Percentiles rank a stretch among this genome's conserved stretches.
Conservation (phyloP, 352 stramenopile species). For the Phytophthora meadii region DNA sequence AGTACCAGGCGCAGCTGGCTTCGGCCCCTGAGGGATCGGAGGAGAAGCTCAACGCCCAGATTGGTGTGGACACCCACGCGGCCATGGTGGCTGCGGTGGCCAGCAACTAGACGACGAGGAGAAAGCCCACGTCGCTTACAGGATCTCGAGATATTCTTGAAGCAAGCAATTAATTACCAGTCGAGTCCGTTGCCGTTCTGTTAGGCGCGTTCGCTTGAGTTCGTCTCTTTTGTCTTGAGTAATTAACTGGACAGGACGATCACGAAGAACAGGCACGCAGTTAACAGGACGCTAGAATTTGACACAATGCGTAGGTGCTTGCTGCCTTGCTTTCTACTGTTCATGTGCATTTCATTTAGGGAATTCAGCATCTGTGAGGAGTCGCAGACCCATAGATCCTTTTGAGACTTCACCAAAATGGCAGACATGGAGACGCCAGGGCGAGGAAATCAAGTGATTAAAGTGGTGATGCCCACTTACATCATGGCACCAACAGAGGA, state of each 20-base stretch:
- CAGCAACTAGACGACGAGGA: conserved; percentile 49
- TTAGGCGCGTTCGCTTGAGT: conserved; percentile 29
- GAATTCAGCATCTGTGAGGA: conserved; percentile 9
- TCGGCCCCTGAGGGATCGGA: conserved; percentile 84
- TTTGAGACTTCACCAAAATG: conserved; percentile 39
- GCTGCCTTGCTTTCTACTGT: neutral
- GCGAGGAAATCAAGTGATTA: conserved; percentile 71
- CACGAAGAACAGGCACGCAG: neutral
- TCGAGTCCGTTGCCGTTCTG: conserved; percentile 29
- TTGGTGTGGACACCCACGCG: conserved; percentile 95
- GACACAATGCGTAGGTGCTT: conserved; percentile 7
- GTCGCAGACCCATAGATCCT: conserved; percentile 30
- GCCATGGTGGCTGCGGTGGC: conserved; percentile 92
- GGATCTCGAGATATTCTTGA: conserved; percentile 4
- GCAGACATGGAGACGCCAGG: conserved; percentile 53
- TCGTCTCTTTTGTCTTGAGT: conserved; percentile 6
- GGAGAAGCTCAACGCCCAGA: conserved; percentile 95
- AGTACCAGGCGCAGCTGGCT: conserved; percentile 90
- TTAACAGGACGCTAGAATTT: conserved; percentile 17
- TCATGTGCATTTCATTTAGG: neutral
- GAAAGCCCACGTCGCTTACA: neutral
- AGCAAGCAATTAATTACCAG: conserved; percentile 46
- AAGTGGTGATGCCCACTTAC: conserved; percentile 84
- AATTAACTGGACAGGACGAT: no score
- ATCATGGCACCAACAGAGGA: conserved; percentile 86